Percentiles rank a stretch among this genome's conserved stretches.
These are phyloP conservation scores for Hylodesmum podocarpum DNA, from an alignment of 306 rosid species.

Conservation along the genomic window DNA sequence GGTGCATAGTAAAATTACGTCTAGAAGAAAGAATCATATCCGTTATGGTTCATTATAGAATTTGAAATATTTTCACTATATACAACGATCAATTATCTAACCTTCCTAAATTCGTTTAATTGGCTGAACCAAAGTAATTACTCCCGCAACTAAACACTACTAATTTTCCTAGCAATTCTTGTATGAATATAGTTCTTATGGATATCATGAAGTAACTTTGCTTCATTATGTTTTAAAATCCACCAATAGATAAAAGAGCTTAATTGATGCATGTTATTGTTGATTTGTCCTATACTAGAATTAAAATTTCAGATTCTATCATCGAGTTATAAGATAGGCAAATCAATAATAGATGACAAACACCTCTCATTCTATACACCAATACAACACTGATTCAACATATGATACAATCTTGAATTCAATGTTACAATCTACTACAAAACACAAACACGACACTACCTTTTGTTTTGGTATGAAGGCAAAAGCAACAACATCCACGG, in stretches of 20 bases:
- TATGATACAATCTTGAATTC: conserved; percentile 32
- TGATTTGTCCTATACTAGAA: too few relatives aligned
- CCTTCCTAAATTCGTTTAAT: not conserved
- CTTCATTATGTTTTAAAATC: too few relatives aligned
- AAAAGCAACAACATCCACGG: conserved; percentile 3
- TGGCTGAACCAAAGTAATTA: not conserved
- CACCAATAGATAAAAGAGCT: too few relatives aligned
- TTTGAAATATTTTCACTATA: not conserved
- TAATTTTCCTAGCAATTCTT: not conserved
- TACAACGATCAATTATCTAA: not conserved
- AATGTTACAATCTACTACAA: conserved; percentile 36
- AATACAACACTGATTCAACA: conserved; percentile 36
- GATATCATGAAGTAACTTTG: not conserved
- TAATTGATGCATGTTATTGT: too few relatives aligned
- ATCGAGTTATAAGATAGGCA: not conserved
- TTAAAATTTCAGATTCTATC: too few relatives aligned
- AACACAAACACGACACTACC: conserved; percentile 38
- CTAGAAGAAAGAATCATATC: not conserved
- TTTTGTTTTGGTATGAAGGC: conserved; percentile 59
- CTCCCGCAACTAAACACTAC: not conserved
- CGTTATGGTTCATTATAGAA: not conserved
- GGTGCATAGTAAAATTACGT: not conserved
- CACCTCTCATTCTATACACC: not conserved
- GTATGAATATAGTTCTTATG: not conserved
- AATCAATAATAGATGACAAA: not conserved